phyloP scores from a whole-genome alignment of 495 filamentous ascomycete genomes.

The Xylaria scruposa region DNA sequence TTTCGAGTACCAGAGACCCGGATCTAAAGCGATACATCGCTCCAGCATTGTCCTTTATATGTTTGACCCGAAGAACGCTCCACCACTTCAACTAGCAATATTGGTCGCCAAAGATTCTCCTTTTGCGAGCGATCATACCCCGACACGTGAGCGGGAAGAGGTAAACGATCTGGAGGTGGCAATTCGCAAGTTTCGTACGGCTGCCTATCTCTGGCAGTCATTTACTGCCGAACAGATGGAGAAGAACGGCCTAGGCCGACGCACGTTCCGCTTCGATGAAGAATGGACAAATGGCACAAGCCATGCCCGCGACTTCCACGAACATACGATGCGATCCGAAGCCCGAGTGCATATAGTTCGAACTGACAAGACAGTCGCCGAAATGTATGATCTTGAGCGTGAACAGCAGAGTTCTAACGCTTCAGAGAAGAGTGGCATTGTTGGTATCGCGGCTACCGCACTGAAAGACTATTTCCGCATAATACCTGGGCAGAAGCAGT shows the following conservation, averaged over 20 bases:
- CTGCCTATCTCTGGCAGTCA: constrained; percentile 93
- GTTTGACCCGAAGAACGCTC: constrained; percentile 74
- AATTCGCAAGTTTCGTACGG: constrained; percentile 85
- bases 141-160: constrained; percentile 75
- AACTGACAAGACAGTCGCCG: constrained; percentile 79
- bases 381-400: constrained; percentile 76
- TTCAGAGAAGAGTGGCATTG: constrained; percentile 72
- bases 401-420: constrained; percentile 82
- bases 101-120: constrained; percentile 87
- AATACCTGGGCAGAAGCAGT: constrained; percentile 76
- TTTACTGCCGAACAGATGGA: constrained; percentile 96
- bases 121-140: constrained; percentile 81
- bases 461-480: constrained; percentile 77
- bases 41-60: constrained; percentile 83
- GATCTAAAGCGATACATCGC: constrained; percentile 64
- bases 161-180: constrained; percentile 81
- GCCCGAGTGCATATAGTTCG: constrained; percentile 86
- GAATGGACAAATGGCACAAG: constrained; percentile 86
- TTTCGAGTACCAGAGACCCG: constrained; percentile 84
- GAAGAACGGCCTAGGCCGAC: constrained; percentile 80
- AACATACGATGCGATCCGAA: constrained; percentile 80
- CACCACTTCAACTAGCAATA: constrained; percentile 85
- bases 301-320: constrained; percentile 71
- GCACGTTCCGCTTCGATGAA: constrained; percentile 89
- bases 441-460: constrained; percentile 75